These are phyloP conservation scores for Aotearoamyces nothofagi DNA, from an alignment of 2,329 filamentous ascomycete species.

Conservation along the genomic window DNA sequence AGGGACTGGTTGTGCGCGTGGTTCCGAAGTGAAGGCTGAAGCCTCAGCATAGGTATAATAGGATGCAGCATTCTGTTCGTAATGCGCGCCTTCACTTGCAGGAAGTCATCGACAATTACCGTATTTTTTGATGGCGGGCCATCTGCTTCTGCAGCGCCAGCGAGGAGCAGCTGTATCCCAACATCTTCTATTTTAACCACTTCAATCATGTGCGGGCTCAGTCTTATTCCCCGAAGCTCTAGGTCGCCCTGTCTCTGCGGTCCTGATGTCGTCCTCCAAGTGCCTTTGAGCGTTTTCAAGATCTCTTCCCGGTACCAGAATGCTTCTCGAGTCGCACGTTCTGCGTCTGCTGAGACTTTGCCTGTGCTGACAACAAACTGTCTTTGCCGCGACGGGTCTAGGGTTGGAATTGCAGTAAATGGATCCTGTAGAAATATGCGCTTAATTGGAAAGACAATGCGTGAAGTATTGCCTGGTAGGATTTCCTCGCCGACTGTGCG, in stretches of 20 bases:
- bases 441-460: constrained; percentile 61
- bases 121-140: constrained; percentile 10
- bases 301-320: constrained; percentile 88
- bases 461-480: constrained; percentile 52
- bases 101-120: constrained; percentile 42
- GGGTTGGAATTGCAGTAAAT: constrained; percentile 60
- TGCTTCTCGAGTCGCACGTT: constrained; percentile 62
- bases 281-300: constrained; percentile 52
- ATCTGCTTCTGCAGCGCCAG: constrained; percentile 10
- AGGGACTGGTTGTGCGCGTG: constrained; percentile 50
- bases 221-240: constrained; percentile 60
- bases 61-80: constrained; percentile 55
- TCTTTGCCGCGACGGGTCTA: constrained; percentile 71
- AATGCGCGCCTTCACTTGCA: constrained; percentile 55
- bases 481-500: constrained; percentile 31
- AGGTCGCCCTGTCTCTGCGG: constrained; percentile 47
- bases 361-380: constrained; percentile 81
- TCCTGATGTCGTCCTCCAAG: constrained; percentile 46
- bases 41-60: constrained; percentile 56
- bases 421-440: constrained; percentile 65
- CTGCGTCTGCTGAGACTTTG: constrained; percentile 64
- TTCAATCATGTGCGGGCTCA: constrained; percentile 69
- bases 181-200: constrained; percentile 70
- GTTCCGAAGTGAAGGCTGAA: constrained; percentile 64
- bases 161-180: constrained; percentile 45